phyloP scores from a whole-genome alignment of 345 rosid genomes.

The Psidium guajava region DNA sequence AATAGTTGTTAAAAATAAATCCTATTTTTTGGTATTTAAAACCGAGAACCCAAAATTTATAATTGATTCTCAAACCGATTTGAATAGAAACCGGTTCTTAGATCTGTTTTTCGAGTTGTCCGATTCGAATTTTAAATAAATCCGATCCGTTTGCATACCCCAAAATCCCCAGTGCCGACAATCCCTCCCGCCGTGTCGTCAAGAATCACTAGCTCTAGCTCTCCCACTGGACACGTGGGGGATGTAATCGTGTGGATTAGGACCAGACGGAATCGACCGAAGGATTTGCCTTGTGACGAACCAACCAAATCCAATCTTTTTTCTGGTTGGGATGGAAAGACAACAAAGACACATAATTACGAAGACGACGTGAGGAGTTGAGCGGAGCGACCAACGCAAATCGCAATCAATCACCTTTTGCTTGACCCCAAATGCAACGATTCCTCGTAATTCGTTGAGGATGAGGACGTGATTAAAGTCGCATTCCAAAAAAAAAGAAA shows the following conservation, averaged over 20 bases:
- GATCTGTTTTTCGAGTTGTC: no score
- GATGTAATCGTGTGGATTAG: neutral
- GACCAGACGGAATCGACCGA: neutral
- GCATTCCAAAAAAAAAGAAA: no score
- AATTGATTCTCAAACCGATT: no score
- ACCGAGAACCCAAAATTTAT: no score
- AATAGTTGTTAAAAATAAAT: no score
- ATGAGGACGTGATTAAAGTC: neutral
- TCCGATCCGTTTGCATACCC: no score
- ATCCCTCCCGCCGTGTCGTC: neutral
- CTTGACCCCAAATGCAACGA: neutral
- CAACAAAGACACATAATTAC: neutral
- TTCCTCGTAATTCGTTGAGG: neutral
- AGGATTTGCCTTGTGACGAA: neutral
- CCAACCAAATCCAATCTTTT: neutral
- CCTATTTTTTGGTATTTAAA: no score
- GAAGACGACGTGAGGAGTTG: neutral
- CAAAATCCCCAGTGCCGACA: neutral
- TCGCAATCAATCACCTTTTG: neutral
- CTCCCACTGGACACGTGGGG: neutral
- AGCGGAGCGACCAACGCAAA: neutral
- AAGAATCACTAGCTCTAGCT: neutral
- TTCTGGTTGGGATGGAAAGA: neutral
- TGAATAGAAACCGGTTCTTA: no score
- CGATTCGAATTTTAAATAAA: no score